A percentile compares a stretch with the other conserved stretches of the same genome.
These are phyloP conservation scores for Stagonosporopsis cucurbitacearum DNA, from an alignment of 2,329 filamentous ascomycete genomes.

Conservation along the genomic window DNA sequence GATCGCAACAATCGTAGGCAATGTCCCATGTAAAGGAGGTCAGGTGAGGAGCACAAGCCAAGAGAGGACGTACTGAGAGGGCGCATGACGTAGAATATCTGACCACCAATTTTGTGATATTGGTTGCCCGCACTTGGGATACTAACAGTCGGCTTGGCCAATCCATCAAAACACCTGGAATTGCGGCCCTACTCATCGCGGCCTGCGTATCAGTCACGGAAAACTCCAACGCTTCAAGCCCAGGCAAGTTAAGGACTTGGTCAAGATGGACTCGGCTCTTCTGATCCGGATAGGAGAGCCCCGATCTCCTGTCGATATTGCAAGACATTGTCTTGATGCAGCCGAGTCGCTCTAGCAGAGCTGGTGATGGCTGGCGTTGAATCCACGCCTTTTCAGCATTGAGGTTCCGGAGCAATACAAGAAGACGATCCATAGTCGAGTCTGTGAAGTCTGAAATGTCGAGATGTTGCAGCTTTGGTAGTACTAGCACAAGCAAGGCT, in stretches of 20 bases:
- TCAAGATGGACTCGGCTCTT: slow-evolving; percentile 15
- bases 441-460: slow-evolving; percentile 27
- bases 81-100: slow-evolving; percentile 23
- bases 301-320: slow-evolving; percentile 28
- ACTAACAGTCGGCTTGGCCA: slow-evolving; percentile 4
- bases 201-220: slow-evolving; percentile 15
- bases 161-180: not conserved
- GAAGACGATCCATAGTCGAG: slow-evolving; percentile 29
- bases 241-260: slow-evolving; percentile 23
- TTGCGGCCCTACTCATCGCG: not conserved
- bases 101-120: slow-evolving; percentile 31
- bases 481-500: slow-evolving; percentile 27
- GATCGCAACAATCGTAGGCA: slow-evolving; percentile 23
- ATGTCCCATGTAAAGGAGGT: slow-evolving; percentile 34
- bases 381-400: slow-evolving; percentile 10
- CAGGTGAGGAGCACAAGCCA: slow-evolving; percentile 28
- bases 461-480: slow-evolving; percentile 28
- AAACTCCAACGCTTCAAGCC: slow-evolving; percentile 25
- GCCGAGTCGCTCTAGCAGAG: slow-evolving; percentile 21
- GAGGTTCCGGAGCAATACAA: slow-evolving; percentile 26
- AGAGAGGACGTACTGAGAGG: slow-evolving; percentile 9
- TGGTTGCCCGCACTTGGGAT: slow-evolving; percentile 10
- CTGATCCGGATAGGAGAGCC: slow-evolving; percentile 16
- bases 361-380: slow-evolving; percentile 15
- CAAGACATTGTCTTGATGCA: slow-evolving; percentile 28